These are phyloP conservation scores for Pichia sp. DNA, from an alignment of 1,139 yeast genomes.

Conservation along the genomic window DNA sequence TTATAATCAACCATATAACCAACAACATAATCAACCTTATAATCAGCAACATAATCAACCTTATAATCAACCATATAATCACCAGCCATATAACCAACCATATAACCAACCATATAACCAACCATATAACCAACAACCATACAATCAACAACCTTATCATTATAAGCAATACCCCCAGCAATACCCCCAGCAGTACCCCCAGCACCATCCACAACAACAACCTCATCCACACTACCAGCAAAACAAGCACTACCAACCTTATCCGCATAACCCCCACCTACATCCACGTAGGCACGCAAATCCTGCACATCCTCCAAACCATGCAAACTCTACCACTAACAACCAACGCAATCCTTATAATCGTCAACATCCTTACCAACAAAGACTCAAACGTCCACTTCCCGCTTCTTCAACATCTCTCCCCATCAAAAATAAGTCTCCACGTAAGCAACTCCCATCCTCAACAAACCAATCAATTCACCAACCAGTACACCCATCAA, in stretches of 20 bases:
- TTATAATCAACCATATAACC: background rate
- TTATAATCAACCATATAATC: background rate
- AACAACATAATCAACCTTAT: background rate
- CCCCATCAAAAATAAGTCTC: no score
- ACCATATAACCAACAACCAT: background rate
- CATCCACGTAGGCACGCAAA: background rate
- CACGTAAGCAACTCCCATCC: no score
- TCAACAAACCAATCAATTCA: no score
- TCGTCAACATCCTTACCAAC: no score
- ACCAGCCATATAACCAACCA: background rate
- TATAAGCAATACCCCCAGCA: slow-evolving; percentile 4
- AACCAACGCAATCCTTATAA: background rate
- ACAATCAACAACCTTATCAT: background rate
- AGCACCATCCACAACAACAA: background rate
- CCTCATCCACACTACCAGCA: slow-evolving; percentile 6
- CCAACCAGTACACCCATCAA: no score
- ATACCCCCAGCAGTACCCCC: background rate
- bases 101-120: slow-evolving; percentile 1
- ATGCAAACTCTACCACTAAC: background rate
- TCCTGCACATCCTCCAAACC: background rate
- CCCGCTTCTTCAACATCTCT: no score
- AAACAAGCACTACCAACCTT: background rate
- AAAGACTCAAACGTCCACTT: no score
- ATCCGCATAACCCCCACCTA: background rate
- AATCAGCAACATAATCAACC: background rate